phyloP scores from a whole-genome alignment of 2,329 filamentous ascomycete genomes.

The Byssothecium circinans region DNA sequence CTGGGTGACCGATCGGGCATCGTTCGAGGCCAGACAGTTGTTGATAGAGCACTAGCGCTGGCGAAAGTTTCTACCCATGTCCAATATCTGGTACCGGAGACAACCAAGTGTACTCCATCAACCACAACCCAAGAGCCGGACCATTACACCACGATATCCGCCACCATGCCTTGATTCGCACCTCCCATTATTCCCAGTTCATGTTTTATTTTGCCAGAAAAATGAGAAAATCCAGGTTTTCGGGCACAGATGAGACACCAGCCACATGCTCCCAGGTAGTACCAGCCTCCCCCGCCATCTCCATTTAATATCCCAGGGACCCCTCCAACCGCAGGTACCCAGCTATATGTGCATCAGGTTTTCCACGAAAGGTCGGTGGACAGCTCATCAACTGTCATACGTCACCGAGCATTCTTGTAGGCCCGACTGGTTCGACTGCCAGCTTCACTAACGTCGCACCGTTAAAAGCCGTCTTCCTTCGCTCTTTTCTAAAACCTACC shows the following conservation, averaged over 20 bases:
- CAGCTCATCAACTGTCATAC: constrained; percentile 17
- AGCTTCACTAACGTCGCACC: constrained; percentile 16
- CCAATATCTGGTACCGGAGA: too few relatives aligned
- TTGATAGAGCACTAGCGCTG: too few relatives aligned
- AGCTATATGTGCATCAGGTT: constrained; percentile 18
- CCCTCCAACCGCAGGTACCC: not conserved
- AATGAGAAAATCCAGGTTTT: not conserved
- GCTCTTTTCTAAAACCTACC: constrained; percentile 11
- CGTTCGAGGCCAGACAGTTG: too few relatives aligned
- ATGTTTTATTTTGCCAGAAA: too few relatives aligned
- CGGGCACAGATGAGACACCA: constrained; percentile 9
- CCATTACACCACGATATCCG: too few relatives aligned
- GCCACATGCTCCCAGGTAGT: constrained; percentile 12
- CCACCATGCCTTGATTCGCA: too few relatives aligned
- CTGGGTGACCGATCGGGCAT: not conserved
- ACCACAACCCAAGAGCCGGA: too few relatives aligned
- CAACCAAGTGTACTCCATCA: too few relatives aligned
- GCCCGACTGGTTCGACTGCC: constrained; percentile 18
- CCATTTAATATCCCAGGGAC: constrained; percentile 2
- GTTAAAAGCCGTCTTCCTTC: constrained; percentile 1
- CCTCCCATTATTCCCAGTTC: too few relatives aligned
- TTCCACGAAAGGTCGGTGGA: constrained; percentile 4
- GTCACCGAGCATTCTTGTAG: constrained; percentile 22
- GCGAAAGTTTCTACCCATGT: too few relatives aligned
- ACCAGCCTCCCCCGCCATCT: constrained; percentile 32